A percentile compares a stretch with the other conserved stretches of the same genome.
Conservation (phyloP, 1,284 basidiomycete species). For the Trichosporon coremiiforme region DNA sequence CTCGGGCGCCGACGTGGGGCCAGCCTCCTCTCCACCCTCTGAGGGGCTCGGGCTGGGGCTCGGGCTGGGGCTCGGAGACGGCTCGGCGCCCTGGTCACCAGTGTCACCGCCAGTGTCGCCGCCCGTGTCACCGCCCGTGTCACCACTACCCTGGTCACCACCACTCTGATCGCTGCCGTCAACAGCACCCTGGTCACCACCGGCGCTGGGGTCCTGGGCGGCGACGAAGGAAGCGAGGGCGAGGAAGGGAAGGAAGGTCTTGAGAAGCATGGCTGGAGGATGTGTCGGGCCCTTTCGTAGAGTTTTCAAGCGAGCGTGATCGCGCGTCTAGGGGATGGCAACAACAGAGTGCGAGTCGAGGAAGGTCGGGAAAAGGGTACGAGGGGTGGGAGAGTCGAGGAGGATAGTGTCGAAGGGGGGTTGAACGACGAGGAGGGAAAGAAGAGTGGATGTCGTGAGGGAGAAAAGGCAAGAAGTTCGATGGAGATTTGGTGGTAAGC, state of each 20-base stretch:
- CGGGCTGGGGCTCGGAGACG: constrained; percentile 9
- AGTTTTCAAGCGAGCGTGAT: background rate
- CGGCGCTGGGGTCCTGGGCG: background rate
- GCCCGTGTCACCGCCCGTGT: no score
- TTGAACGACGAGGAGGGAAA: background rate
- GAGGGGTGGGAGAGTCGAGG: background rate
- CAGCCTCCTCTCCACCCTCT: background rate
- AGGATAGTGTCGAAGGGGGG: background rate
- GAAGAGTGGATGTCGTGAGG: background rate
- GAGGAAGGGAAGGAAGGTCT: constrained; percentile 13
- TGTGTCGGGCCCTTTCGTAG: background rate
- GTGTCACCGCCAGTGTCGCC: background rate
- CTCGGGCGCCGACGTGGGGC: background rate
- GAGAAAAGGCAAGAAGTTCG: background rate
- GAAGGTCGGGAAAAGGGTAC: background rate
- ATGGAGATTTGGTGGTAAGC: background rate
- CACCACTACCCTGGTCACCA: background rate
- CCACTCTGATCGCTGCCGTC: background rate
- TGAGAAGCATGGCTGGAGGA: background rate
- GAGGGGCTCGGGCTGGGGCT: no score
- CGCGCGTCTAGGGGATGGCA: background rate
- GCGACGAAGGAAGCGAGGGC: constrained; percentile 3
- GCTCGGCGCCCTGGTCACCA: background rate
- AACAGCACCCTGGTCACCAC: background rate
- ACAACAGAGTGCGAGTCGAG: constrained; percentile 2